phyloP scores from a whole-genome alignment of 108 stramenopile genomes.

The Schizochytrium sp. region DNA sequence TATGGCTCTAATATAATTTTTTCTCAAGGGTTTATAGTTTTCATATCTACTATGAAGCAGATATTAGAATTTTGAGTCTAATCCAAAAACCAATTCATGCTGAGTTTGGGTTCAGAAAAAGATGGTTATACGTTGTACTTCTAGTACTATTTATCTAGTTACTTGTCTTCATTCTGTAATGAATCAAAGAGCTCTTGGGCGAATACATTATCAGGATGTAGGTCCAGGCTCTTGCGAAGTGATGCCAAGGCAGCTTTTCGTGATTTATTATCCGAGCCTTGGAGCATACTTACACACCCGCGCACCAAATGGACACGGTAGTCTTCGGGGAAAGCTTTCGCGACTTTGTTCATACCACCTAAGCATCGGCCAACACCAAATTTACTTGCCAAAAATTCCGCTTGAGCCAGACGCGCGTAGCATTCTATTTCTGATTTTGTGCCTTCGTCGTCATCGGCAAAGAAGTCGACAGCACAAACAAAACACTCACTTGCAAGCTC shows the following conservation, averaged over 20 bases:
- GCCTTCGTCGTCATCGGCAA: no score
- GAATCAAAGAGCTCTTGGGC: neutral
- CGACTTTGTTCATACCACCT: slow-evolving; percentile 15
- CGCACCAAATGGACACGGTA: neutral
- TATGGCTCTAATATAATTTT: no score
- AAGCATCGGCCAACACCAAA: slow-evolving; percentile 1
- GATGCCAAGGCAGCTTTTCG: neutral
- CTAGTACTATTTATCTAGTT: no score
- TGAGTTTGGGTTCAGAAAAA: no score
- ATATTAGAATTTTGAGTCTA: no score
- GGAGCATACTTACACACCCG: neutral
- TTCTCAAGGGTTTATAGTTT: no score
- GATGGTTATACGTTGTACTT: no score
- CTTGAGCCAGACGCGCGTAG: neutral
- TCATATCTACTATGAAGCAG: no score
- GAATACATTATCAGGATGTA: neutral
- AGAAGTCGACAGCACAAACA: neutral
- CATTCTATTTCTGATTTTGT: no score
- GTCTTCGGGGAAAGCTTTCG: neutral
- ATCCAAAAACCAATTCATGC: no score
- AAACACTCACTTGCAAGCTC: neutral
- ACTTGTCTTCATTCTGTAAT: neutral
- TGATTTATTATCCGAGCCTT: neutral
- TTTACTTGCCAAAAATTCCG: slow-evolving; percentile 21
- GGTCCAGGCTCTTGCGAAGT: neutral